Conservation (phyloP, 2,329 filamentous ascomycete species). For the Talaromyces atroroseus region DNA sequence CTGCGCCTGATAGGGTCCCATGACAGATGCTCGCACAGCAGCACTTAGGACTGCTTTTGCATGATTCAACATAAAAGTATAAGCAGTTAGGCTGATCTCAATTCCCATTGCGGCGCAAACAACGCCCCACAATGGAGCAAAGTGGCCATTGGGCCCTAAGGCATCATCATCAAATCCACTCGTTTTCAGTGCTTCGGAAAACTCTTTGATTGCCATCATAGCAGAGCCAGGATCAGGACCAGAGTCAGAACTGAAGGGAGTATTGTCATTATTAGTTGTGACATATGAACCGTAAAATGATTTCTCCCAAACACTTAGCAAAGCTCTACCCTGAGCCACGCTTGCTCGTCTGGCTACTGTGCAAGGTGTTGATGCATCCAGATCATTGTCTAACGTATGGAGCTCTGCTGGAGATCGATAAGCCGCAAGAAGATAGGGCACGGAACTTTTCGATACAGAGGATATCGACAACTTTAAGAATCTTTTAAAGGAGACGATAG, state of each 20-base stretch:
- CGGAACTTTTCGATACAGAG: conserved; percentile 53
- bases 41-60: conserved; percentile 59
- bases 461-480: conserved; percentile 55
- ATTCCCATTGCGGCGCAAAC: conserved; percentile 51
- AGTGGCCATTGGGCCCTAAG: conserved; percentile 47
- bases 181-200: conserved; percentile 36
- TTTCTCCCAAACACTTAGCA: conserved; percentile 57
- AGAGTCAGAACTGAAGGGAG: not conserved
- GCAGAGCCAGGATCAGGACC: conserved; percentile 19
- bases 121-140: conserved; percentile 57
- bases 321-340: conserved; percentile 54
- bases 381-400: conserved; percentile 54
- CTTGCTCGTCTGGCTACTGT: conserved; percentile 58
- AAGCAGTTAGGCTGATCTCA: conserved; percentile 49
- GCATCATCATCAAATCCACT: conserved; percentile 20
- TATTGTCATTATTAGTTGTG: conserved; percentile 1
- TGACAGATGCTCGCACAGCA: conserved; percentile 57
- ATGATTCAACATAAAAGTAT: conserved; percentile 60
- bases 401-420: conserved; percentile 48
- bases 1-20: conserved; percentile 62
- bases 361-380: conserved; percentile 59
- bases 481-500: conserved; percentile 43
- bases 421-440: conserved; percentile 56
- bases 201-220: conserved; percentile 29
- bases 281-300: conserved; percentile 40